phyloP scores from a whole-genome alignment of 2,329 filamentous ascomycete species.

The Phialophora tarda region DNA sequence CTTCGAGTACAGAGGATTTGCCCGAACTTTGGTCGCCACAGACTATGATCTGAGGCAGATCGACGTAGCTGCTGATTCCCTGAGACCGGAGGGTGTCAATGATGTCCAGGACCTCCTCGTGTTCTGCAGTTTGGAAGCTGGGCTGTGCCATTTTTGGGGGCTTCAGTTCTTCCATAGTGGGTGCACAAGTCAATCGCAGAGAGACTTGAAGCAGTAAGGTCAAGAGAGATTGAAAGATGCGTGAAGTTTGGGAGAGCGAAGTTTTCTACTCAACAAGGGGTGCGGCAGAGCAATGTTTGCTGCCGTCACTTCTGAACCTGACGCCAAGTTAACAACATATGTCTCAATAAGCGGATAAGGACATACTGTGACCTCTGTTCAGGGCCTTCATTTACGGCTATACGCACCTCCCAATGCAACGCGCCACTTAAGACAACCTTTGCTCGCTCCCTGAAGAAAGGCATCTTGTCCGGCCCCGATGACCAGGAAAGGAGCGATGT shows the following conservation, averaged over 20 bases:
- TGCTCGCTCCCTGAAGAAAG: no score
- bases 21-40: conserved; percentile 66
- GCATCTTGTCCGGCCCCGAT: no score
- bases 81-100: conserved; percentile 59
- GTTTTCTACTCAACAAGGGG: neutral
- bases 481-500: no score
- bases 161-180: conserved; percentile 7
- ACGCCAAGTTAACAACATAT: no score
- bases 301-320: no score
- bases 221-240: neutral
- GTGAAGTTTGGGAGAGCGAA: neutral
- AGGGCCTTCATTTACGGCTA: no score
- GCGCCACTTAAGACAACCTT: no score
- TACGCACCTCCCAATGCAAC: no score
- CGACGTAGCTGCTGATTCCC: conserved; percentile 56
- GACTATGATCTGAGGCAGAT: conserved; percentile 63
- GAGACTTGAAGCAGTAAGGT: neutral
- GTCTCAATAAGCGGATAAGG: no score
- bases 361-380: no score
- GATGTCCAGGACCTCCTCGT: conserved; percentile 57
- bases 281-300: no score
- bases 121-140: conserved; percentile 33
- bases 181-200: neutral
- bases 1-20: conserved; percentile 70
- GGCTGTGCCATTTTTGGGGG: conserved; percentile 16